A percentile compares a stretch with the other conserved stretches of the same genome.
These are phyloP conservation scores for Trichoderma sp. DNA, from an alignment of 2,329 filamentous ascomycete species.

Conservation along the genomic window DNA sequence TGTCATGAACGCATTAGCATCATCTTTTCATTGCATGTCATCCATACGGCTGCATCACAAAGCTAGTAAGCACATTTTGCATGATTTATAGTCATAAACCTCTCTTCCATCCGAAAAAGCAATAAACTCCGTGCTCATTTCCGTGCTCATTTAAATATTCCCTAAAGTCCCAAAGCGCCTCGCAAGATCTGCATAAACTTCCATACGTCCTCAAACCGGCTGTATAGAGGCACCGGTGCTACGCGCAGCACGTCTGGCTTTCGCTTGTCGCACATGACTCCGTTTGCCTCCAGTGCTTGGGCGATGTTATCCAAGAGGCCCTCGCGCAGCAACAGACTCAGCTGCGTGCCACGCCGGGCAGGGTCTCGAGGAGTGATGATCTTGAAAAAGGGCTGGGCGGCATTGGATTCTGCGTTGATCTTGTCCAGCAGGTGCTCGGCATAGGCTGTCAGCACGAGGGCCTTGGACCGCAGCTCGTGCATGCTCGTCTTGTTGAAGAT, in stretches of 20 bases:
- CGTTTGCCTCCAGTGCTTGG: slow-evolving; percentile 64
- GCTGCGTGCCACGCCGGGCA: slow-evolving; percentile 72
- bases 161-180: slow-evolving; percentile 38
- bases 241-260: slow-evolving; percentile 84
- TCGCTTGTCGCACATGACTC: slow-evolving; percentile 79
- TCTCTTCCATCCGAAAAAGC: not conserved
- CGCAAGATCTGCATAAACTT: slow-evolving; percentile 50
- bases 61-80: not conserved
- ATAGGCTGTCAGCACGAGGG: slow-evolving; percentile 74
- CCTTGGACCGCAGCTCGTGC: slow-evolving; percentile 69
- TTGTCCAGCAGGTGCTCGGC: slow-evolving; percentile 67
- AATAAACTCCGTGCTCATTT: not conserved
- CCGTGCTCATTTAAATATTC: not conserved
- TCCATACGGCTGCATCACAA: not conserved
- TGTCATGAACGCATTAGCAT: not conserved
- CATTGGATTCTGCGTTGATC: slow-evolving; percentile 43
- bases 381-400: slow-evolving; percentile 51
- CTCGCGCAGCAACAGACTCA: slow-evolving; percentile 71
- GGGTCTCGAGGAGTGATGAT: slow-evolving; percentile 74
- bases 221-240: slow-evolving; percentile 83
- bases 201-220: slow-evolving; percentile 73
- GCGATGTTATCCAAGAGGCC: slow-evolving; percentile 73
- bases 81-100: not conserved
- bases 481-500: slow-evolving; percentile 76
- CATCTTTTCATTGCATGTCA: not conserved